Conservation (phyloP, 169 alveolate species). For the Neospora caninum region DNA sequence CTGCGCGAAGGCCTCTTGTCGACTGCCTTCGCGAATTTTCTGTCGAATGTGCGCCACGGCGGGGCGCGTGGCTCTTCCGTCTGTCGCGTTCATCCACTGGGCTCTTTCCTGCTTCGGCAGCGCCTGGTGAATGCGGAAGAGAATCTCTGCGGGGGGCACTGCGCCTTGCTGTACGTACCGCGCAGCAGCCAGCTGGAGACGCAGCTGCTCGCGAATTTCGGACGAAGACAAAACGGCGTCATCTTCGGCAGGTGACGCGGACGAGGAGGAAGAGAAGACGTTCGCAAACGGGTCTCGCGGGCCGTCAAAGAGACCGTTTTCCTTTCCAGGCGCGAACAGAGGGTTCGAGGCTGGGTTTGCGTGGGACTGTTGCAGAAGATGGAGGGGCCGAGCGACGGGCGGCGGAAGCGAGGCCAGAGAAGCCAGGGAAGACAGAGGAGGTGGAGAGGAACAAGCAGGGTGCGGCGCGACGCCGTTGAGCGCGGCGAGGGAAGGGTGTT, state of each 20-base stretch:
- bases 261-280: neutral
- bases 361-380: neutral
- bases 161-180: conserved; percentile 37
- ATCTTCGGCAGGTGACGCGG: neutral
- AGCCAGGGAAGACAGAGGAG: too few relatives aligned
- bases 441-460: too few relatives aligned
- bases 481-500: neutral
- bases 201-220: conserved; percentile 1
- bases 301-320: neutral
- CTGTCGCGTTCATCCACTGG: neutral
- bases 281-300: neutral
- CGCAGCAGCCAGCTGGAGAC: conserved; percentile 27
- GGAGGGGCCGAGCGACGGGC: conserved; percentile 14
- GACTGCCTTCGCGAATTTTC: neutral
- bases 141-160: conserved; percentile 19
- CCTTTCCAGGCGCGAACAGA: neutral
- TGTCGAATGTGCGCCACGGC: neutral
- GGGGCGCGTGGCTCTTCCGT: neutral
- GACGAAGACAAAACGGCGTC: neutral
- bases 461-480: neutral
- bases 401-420: neutral
- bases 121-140: neutral
- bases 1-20: conserved; percentile 26
- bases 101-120: neutral
- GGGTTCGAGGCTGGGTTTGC: neutral